Evolutionary conservation across 2,329 filamentous ascomycete species (phyloP), one percentile per base, ranked within the genome.

Genomic region (Neofusicoccum cordaticola): DNA sequence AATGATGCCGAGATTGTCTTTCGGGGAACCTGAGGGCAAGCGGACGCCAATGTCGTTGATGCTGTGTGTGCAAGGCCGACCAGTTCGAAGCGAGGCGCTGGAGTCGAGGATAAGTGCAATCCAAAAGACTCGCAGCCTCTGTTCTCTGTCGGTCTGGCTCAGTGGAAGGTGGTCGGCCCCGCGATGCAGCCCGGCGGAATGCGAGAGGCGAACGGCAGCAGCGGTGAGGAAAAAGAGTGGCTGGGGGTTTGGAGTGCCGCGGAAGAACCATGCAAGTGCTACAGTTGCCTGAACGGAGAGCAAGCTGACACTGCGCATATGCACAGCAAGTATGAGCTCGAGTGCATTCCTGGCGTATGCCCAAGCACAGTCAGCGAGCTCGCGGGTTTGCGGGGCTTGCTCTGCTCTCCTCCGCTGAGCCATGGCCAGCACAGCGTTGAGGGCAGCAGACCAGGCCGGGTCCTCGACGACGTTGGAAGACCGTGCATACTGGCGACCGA

Each of bases 71-170:
- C 56, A 60, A 1, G 56, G 56, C n/a, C 56, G n/a, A 2, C 56
- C 56, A 1, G 56, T 60, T 12, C 56, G 27, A 22, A 60, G 17
- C 4, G 56, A 35, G 27, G 56, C 56, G 31, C 41, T 19, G 56
- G 42, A 22, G 17, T 60, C 56, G 2, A 60, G n/a, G 8, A 60
- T 17, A 13, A 60, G 31, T 0, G 56, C 56, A 19, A 60, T 47
- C 56, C 56, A 60, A n/a, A 60, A 60, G 15, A 60, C 56, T 2
- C 56, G 56, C 41, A 47, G 15, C 8, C 56, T 34, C 56, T 60
- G 56, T 39, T 60, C 56, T 15, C 56, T 45, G 27, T 60, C 56
- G 6, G 27, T 17, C 8, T 15, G n/a, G 15, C 37, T 35, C 15
- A 47, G 35, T 9, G 41, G 17, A 0, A 42, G 56, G 31, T 37